Evolutionary conservation across 306 rosid species (phyloP).

Genomic region (Senna tora): DNA sequence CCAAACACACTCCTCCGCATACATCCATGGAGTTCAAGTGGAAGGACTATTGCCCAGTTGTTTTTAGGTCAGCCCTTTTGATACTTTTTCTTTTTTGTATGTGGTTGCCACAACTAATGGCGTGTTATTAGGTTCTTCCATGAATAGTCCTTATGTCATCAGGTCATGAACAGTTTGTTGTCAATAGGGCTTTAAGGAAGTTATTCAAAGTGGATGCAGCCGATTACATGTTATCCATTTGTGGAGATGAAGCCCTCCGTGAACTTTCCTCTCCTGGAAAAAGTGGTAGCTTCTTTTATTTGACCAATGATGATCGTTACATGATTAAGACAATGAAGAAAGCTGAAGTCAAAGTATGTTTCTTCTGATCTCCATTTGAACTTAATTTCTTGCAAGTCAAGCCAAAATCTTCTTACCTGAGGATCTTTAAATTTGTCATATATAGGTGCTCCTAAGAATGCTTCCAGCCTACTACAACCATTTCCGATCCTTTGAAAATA

Average conservation of each 20-base stretch:
- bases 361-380: conserved; percentile 4
- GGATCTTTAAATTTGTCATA: not conserved
- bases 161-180: conserved; percentile 4
- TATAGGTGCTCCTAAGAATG: conserved; percentile 79
- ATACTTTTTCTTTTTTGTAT: too few relatives aligned
- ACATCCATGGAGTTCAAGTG: conserved; percentile 80
- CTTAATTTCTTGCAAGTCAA: conserved; percentile 27
- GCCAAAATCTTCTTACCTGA: not conserved
- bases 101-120: not conserved
- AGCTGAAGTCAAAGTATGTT: conserved; percentile 88
- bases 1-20: conserved; percentile 88
- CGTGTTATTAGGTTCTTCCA: conserved; percentile 1
- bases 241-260: conserved; percentile 85
- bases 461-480: conserved; percentile 83
- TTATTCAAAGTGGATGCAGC: conserved; percentile 92
- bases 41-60: conserved; percentile 95
- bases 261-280: conserved; percentile 94
- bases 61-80: conserved; percentile 66
- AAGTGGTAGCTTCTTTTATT: conserved; percentile 93
- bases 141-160: not conserved
- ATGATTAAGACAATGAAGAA: conserved; percentile 93
- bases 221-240: conserved; percentile 89
- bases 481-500: conserved; percentile 65
- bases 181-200: conserved; percentile 75
- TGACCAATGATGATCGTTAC: conserved; percentile 89